These are phyloP conservation scores for Ascomycota sp. DNA, from an alignment of 2,329 filamentous ascomycete genomes.

Conservation along the genomic window DNA sequence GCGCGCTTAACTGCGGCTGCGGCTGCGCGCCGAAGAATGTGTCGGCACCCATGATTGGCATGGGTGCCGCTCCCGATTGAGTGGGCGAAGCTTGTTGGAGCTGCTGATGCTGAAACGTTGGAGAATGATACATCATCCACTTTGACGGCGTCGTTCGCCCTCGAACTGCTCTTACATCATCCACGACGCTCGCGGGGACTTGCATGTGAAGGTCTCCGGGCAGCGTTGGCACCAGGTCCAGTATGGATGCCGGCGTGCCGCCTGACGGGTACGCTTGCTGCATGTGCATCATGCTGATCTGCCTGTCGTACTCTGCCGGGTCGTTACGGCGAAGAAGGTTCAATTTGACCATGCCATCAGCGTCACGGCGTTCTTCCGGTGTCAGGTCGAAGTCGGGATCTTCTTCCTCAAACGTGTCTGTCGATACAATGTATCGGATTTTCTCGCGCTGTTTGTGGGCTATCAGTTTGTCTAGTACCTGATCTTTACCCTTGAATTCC, in stretches of 20 bases:
- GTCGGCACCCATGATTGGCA: conserved; percentile 15
- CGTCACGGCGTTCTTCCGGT: conserved; percentile 36
- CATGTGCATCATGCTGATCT: conserved; percentile 3
- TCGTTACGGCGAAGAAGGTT: conserved; percentile 13
- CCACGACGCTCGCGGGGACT: no score
- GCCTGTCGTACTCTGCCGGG: conserved; percentile 11
- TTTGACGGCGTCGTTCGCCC: no score
- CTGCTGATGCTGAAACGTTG: background rate
- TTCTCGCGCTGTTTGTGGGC: conserved; percentile 13
- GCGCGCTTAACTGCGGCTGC: no score
- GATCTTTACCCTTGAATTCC: conserved; percentile 39
- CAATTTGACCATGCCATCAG: conserved; percentile 18
- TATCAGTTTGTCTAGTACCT: conserved; percentile 31
- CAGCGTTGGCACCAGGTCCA: no score
- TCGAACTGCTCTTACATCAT: no score
- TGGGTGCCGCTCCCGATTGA: conserved; percentile 4
- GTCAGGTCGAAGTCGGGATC: conserved; percentile 35
- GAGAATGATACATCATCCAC: no score
- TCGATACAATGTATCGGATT: conserved; percentile 39
- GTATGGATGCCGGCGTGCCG: background rate
- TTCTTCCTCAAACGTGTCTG: conserved; percentile 54
- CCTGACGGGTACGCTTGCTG: background rate
- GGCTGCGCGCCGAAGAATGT: conserved; percentile 13
- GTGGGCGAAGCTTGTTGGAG: background rate
- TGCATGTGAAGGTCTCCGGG: no score